Percentiles rank a stretch among this genome's conserved stretches.
Conservation (phyloP, 1,284 basidiomycete genomes). For the Trametes sp. region DNA sequence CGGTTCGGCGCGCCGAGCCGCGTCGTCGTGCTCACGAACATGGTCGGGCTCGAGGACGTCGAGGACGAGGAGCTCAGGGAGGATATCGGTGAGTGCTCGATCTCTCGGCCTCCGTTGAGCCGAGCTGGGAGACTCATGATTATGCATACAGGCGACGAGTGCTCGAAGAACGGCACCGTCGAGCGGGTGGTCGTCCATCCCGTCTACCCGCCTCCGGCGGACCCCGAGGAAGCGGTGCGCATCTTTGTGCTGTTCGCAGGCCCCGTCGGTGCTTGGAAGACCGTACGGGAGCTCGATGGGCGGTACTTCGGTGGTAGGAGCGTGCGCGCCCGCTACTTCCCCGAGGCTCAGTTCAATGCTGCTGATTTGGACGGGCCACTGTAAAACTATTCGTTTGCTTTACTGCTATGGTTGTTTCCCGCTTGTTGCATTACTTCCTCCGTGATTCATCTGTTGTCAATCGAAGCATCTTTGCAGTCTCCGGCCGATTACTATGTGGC, state of each 20-base stretch:
- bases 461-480: too few relatives aligned
- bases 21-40: constrained; percentile 88
- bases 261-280: constrained; percentile 93
- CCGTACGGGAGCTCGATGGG: constrained; percentile 89
- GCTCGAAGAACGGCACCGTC: constrained; percentile 88
- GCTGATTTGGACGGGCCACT: constrained; percentile 56
- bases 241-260: constrained; percentile 90
- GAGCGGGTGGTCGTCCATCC: constrained; percentile 88
- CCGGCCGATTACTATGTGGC: too few relatives aligned
- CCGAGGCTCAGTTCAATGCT: constrained; percentile 65
- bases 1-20: constrained; percentile 88
- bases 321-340: constrained; percentile 85
- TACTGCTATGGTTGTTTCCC: neutral
- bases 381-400: constrained; percentile 15
- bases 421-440: neutral
- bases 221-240: constrained; percentile 75
- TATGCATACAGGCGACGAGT: constrained; percentile 76
- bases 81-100: constrained; percentile 78
- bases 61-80: constrained; percentile 86
- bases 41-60: constrained; percentile 83
- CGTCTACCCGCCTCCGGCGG: constrained; percentile 66
- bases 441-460: neutral
- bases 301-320: constrained; percentile 88
- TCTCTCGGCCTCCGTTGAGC: constrained; percentile 15
- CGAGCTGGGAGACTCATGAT: neutral